Evolutionary conservation across 257 asterid species (phyloP).

Genomic region (Scutellaria minor): DNA sequence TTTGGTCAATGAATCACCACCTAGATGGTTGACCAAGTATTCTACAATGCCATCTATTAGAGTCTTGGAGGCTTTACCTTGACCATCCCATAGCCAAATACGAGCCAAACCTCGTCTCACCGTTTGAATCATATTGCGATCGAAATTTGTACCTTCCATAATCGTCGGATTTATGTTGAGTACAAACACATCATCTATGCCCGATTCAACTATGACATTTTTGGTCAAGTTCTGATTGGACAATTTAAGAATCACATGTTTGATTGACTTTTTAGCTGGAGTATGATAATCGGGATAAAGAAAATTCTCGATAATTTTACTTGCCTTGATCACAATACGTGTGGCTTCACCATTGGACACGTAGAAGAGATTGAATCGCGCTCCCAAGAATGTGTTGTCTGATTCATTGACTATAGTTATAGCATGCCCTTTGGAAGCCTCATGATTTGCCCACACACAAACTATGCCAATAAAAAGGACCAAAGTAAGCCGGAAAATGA

Average conservation of each 20-base stretch:
- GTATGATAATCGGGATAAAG: slow-evolving; percentile 41
- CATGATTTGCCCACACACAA: slow-evolving; percentile 75
- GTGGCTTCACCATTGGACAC: slow-evolving; percentile 62
- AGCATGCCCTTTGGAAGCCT: slow-evolving; percentile 73
- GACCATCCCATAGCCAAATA: slow-evolving; percentile 67
- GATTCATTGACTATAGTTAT: slow-evolving; percentile 58
- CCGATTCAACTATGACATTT: slow-evolving; percentile 31
- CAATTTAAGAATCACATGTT: slow-evolving; percentile 42
- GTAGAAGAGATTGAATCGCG: slow-evolving; percentile 64
- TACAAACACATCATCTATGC: slow-evolving; percentile 34
- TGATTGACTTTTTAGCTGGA: slow-evolving; percentile 45
- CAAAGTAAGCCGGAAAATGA: slow-evolving; percentile 50
- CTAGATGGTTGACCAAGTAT: slow-evolving; percentile 35
- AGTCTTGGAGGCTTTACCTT: slow-evolving; percentile 43
- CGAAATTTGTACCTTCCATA: slow-evolving; percentile 43
- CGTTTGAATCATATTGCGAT: slow-evolving; percentile 38
- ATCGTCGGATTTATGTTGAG: slow-evolving; percentile 46
- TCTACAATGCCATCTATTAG: slow-evolving; percentile 63
- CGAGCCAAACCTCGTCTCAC: slow-evolving; percentile 53
- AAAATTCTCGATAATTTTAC: slow-evolving; percentile 50
- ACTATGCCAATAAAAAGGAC: slow-evolving; percentile 46
- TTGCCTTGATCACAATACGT: slow-evolving; percentile 49
- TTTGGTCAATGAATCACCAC: background rate
- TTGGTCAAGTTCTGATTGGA: slow-evolving; percentile 40
- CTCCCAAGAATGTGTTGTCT: slow-evolving; percentile 35